Conservation (phyloP, 176 grass and related monocot genomes). For the Aegilops speltoides region DNA sequence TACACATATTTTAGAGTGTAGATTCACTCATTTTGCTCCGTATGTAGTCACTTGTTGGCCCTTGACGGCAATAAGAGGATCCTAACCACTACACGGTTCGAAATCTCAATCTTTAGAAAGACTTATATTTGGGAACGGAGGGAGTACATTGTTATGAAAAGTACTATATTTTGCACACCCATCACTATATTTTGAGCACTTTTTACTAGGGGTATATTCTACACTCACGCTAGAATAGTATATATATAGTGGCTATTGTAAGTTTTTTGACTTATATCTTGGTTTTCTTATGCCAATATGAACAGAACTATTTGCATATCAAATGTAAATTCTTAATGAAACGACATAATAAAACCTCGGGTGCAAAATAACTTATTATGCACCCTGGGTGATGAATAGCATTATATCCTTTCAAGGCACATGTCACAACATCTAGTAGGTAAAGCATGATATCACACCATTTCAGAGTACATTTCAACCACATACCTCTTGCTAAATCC, state of each 20-base stretch:
- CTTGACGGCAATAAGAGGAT: too few species aligned
- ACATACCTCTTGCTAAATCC: slow-evolving; percentile 73
- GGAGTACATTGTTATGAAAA: neutral
- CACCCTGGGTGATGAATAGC: neutral
- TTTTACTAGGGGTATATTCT: neutral
- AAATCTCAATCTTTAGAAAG: too few species aligned
- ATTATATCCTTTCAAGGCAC: neutral
- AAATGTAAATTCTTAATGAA: neutral
- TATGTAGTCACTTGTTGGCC: too few species aligned
- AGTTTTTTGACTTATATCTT: neutral
- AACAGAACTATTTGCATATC: neutral
- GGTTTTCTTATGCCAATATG: neutral
- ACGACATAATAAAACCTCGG: neutral
- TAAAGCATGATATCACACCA: slow-evolving; percentile 11
- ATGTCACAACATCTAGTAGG: neutral
- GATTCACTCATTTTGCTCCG: too few species aligned
- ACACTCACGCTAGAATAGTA: neutral
- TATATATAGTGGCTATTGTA: neutral
- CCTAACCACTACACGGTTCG: too few species aligned
- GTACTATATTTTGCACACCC: neutral
- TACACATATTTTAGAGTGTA: too few species aligned
- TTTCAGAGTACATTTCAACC: slow-evolving; percentile 15
- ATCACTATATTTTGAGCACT: neutral
- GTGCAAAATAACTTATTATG: neutral
- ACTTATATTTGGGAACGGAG: too few species aligned